Evolutionary conservation across 176 grass and related monocot species (phyloP), one percentile per base, ranked within the genome.

Genomic region (Oryza glaberrima): DNA sequence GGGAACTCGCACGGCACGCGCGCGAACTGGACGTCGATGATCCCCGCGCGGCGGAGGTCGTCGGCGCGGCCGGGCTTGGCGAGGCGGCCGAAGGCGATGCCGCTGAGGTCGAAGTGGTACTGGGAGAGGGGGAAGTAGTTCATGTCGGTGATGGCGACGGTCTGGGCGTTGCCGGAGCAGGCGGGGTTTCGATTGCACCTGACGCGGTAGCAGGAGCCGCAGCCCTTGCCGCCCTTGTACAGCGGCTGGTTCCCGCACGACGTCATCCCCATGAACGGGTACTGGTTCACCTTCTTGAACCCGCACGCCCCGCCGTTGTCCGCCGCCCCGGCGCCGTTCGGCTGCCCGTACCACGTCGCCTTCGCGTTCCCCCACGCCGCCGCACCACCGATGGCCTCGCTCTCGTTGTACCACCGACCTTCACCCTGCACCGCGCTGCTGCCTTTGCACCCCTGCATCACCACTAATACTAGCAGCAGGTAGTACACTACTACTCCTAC

Each of bases 221-320:
- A 94, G 0, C 94, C 92, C 81, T 97, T 90, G 74, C 92, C 92
- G 64, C 64, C 86, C 87, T 88, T 90, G 90, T 85, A 97, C 3
- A 94, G 72, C 1, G 83, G 84, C 81, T 89, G 90, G 85, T 92
- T 97, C 20, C 92, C 94, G 79, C 92, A 92, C 16, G 94, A 91
- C 32, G 90, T 89, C 94, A 97, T 94, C 58, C 87, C 45, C 60
- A 79, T 60, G 86, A 97, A 97, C 0, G 92, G 94, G 61, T 88
- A 84, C 51, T 72, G 35, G 54, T 92, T 92, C 80, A 94, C 94
- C 7, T 85, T 84, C 89, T 94, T 94, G 85, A 88, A 97, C 6
- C 92, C 94, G 80, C 94, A 97, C 41, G 89, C 94, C 69, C 94
- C 92, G 82, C 92, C 56, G 30, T 89, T 97, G 85, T 94, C 95